Evolutionary conservation across 495 filamentous ascomycete species (phyloP), one percentile per base, ranked within the genome.

Genomic region (Penicillium malachiteum): DNA sequence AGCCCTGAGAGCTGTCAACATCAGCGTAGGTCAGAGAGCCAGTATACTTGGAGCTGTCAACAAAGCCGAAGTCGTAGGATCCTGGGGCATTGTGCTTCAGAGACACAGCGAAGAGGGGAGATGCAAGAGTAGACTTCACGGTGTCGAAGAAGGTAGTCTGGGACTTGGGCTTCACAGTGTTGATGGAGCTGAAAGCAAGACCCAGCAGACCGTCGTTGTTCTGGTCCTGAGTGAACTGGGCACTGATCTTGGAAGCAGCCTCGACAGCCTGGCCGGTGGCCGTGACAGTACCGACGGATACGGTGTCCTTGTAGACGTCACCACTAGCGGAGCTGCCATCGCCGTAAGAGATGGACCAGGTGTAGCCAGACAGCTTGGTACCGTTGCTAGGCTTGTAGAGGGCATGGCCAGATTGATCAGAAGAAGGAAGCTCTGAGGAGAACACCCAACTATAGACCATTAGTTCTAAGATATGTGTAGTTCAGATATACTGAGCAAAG

Each of bases 61-160:
- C 84, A 73, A 70, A 89, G 37, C 90, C 90, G 59, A 92, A 92
- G 72, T 88, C 87, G 69, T 87, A 91, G 52, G 64, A 75, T 14
- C 90, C 90, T 17, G 87, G 78, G 45, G 69, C 73, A 31, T 78
- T 74, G 61, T 87, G 76, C 72, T 85, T 87, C 54, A 93, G 72
- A 48, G 84, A 77, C 12, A 81, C 85, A 32, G 87, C 87, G 66
- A 91, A 92, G 37, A 92, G 53, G 0, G 84, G 85, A n/a, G 65
- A 54, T 52, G 80, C 77, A 2, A 91, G 79, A 16, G 65, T 67
- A 4, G 69, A 50, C 60, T 82, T 77, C 51, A 89, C 86, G 56
- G 84, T 91, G 70, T 85, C 84, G 70, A 91, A 91, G 71, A 85
- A 92, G 11, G 88, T 92, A 48, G 77, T 82, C 66, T 87, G 81